Percentiles rank a stretch among this genome's conserved stretches.
Evolutionary conservation across 768 basidiomycete genomes (phyloP).

Genomic region (Mycena pura): DNA sequence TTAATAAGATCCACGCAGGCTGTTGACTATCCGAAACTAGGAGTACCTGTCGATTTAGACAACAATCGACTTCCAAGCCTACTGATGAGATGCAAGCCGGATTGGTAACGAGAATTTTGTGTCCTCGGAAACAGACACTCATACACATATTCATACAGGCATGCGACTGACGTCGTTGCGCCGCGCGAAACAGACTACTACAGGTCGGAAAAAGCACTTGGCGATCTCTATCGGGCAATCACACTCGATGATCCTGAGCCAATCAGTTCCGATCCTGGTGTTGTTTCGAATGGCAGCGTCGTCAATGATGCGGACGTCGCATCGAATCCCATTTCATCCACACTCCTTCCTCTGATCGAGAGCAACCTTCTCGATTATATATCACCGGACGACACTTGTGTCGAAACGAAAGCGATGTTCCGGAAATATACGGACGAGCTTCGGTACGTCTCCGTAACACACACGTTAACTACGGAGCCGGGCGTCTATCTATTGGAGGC

Average conservation of each 20-base stretch:
- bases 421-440: constrained; percentile 67
- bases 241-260: constrained; percentile 34
- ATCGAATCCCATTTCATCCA: constrained; percentile 47
- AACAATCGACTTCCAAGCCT: constrained; percentile 52
- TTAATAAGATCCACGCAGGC: constrained; percentile 48
- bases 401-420: constrained; percentile 50
- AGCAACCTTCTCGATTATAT: constrained; percentile 33
- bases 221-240: constrained; percentile 72
- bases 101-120: constrained; percentile 48
- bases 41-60: constrained; percentile 64
- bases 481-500: constrained; percentile 68
- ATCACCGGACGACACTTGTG: constrained; percentile 30
- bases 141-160: constrained; percentile 42
- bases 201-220: constrained; percentile 71
- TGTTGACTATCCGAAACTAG: constrained; percentile 84
- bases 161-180: constrained; percentile 61
- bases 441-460: constrained; percentile 71
- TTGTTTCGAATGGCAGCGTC: constrained; percentile 22
- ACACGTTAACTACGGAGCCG: constrained; percentile 64
- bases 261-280: constrained; percentile 20
- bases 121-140: not conserved
- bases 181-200: constrained; percentile 73
- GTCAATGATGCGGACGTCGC: constrained; percentile 27
- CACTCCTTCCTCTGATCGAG: constrained; percentile 40
- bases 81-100: constrained; percentile 74